phyloP scores from a whole-genome alignment of 1,284 basidiomycete species.

The Ceratobasidium sp. region DNA sequence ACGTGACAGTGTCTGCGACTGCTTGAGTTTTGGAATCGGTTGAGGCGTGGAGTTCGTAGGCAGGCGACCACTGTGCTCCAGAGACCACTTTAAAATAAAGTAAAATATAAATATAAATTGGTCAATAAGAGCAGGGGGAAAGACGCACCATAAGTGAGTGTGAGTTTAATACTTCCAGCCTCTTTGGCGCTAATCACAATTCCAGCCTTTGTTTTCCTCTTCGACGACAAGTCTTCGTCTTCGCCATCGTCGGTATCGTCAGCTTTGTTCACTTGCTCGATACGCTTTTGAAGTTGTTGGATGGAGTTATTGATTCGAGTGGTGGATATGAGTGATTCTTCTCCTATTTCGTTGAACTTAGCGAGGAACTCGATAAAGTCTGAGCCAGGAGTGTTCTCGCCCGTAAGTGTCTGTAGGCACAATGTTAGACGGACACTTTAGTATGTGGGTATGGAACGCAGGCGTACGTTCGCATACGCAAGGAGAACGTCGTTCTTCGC shows the following conservation, averaged over 20 bases:
- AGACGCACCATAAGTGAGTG: conserved; percentile 68
- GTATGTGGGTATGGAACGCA: conserved; percentile 50
- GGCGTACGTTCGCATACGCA: conserved; percentile 41
- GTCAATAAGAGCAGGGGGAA: conserved; percentile 11
- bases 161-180: conserved; percentile 60
- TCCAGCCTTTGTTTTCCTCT: conserved; percentile 43
- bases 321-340: conserved; percentile 58
- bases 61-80: conserved; percentile 66
- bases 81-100: conserved; percentile 62
- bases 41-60: conserved; percentile 70
- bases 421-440: conserved; percentile 52
- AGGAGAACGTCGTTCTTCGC: conserved; percentile 41
- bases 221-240: conserved; percentile 58
- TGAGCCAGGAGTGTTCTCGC: conserved; percentile 61
- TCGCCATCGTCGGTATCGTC: conserved; percentile 55
- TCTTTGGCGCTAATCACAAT: conserved; percentile 55
- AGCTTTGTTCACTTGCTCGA: conserved; percentile 53
- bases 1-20: conserved; percentile 60
- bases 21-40: conserved; percentile 60
- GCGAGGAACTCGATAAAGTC: conserved; percentile 60
- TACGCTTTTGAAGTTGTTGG: conserved; percentile 42
- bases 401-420: conserved; percentile 60
- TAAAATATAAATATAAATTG: conserved; percentile 3
- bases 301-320: conserved; percentile 59
- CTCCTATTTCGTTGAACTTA: conserved; percentile 60